Evolutionary conservation across 2,329 filamentous ascomycete genomes (phyloP).

Genomic region (Colletotrichum nymphaeae): DNA sequence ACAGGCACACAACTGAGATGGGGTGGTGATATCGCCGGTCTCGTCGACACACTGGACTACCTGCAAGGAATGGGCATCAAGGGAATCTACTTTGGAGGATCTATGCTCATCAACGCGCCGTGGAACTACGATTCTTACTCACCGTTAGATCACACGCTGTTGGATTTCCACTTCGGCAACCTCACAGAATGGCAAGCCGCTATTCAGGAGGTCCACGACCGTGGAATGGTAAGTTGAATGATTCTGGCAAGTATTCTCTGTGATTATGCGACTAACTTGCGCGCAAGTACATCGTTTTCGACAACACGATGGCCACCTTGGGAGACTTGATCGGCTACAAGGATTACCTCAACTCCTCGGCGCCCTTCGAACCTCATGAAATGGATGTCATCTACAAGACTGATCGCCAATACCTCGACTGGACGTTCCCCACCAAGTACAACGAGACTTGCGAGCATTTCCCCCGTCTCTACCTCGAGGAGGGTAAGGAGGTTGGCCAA

Average conservation of each 20-base stretch:
- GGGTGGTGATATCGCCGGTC: slow-evolving; percentile 71
- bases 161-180: slow-evolving; percentile 73
- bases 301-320: slow-evolving; percentile 75
- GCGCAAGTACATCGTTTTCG: slow-evolving; percentile 74
- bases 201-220: slow-evolving; percentile 68
- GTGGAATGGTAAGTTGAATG: slow-evolving; percentile 65
- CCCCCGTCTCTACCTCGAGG: slow-evolving; percentile 71
- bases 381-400: slow-evolving; percentile 69
- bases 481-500: slow-evolving; percentile 60
- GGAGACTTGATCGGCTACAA: slow-evolving; percentile 72
- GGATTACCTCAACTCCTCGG: slow-evolving; percentile 67
- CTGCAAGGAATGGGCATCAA: slow-evolving; percentile 73
- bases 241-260: not conserved
- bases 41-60: slow-evolving; percentile 72
- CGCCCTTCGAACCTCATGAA: slow-evolving; percentile 66
- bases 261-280: slow-evolving; percentile 65
- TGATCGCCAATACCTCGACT: slow-evolving; percentile 67
- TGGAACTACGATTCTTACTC: slow-evolving; percentile 72
- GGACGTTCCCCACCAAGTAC: slow-evolving; percentile 63
- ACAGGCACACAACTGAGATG: slow-evolving; percentile 71
- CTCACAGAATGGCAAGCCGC: slow-evolving; percentile 67
- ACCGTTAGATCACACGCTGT: slow-evolving; percentile 69
- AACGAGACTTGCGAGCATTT: slow-evolving; percentile 64
- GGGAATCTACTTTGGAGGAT: slow-evolving; percentile 71
- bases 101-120: slow-evolving; percentile 71